phyloP scores from a whole-genome alignment of 2,329 filamentous ascomycete species.

The Penicillium corylophilum region DNA sequence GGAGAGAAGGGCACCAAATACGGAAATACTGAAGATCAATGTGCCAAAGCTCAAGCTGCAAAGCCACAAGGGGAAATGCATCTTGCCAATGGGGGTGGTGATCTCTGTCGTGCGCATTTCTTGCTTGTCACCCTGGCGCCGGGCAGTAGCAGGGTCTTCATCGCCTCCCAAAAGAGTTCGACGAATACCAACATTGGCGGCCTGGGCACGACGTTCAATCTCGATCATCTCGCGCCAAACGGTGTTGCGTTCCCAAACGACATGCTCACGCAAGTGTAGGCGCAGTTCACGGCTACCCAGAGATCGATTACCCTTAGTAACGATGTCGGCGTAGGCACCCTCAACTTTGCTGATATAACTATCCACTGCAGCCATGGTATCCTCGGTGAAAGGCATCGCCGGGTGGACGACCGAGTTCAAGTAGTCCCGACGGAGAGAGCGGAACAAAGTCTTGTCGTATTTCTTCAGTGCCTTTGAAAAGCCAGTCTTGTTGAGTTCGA shows the following conservation, averaged over 20 bases:
- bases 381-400: slow-evolving; percentile 76
- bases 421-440: slow-evolving; percentile 74
- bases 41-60: slow-evolving; percentile 78
- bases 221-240: slow-evolving; percentile 99
- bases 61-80: slow-evolving; percentile 77
- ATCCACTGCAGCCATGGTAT: slow-evolving; percentile 69
- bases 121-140: slow-evolving; percentile 82
- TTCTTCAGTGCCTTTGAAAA: slow-evolving; percentile 98
- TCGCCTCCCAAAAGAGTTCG: slow-evolving; percentile 77
- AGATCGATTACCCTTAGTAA: slow-evolving; percentile 75
- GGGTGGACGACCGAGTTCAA: slow-evolving; percentile 71
- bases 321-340: slow-evolving; percentile 73
- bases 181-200: slow-evolving; percentile 78
- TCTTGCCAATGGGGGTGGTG: slow-evolving; percentile 73
- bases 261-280: slow-evolving; percentile 89
- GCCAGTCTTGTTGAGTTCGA: slow-evolving; percentile 93
- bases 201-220: slow-evolving; percentile 91
- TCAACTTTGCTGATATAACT: slow-evolving; percentile 74
- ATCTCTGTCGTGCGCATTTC: slow-evolving; percentile 66
- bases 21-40: slow-evolving; percentile 65
- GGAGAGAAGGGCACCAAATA: slow-evolving; percentile 73
- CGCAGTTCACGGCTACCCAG: slow-evolving; percentile 81
- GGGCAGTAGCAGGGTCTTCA: slow-evolving; percentile 64
- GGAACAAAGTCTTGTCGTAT: slow-evolving; percentile 93
- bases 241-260: slow-evolving; percentile 98